phyloP scores from a whole-genome alignment of 208 protist genomes.

The Trypanosoma mega region DNA sequence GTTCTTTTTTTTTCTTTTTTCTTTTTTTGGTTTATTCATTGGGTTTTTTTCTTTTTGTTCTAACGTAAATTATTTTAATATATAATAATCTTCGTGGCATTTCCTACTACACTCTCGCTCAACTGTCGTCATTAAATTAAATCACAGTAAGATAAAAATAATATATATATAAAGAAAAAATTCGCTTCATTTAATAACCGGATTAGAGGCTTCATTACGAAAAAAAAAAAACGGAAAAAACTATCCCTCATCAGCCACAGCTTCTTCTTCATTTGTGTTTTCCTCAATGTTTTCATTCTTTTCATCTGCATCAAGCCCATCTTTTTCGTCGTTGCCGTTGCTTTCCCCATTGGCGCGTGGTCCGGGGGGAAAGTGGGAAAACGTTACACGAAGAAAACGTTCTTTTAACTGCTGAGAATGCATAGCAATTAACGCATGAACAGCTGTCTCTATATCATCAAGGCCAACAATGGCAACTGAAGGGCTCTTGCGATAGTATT shows the following conservation, averaged over 20 bases:
- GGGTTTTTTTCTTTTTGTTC: no score
- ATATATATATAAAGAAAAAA: neutral
- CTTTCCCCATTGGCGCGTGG: conserved; percentile 31
- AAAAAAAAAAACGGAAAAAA: conserved; percentile 14
- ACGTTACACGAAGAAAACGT: conserved; percentile 75
- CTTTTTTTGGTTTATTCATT: no score
- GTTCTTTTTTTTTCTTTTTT: no score
- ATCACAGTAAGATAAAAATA: conserved; percentile 19
- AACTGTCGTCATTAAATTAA: conserved; percentile 1
- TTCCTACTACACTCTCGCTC: neutral
- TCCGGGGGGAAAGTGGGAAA: conserved; percentile 77
- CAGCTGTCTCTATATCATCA: conserved; percentile 51
- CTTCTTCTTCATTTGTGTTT: neutral
- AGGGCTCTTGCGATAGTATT: conserved; percentile 62
- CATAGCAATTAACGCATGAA: conserved; percentile 69
- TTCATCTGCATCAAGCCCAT: conserved; percentile 12
- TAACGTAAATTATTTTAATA: no score
- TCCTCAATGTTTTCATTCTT: neutral
- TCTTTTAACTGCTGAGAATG: conserved; percentile 66
- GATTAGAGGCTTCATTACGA: no score
- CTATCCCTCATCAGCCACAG: neutral
- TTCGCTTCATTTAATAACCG: no score
- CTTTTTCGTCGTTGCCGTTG: conserved; percentile 14
- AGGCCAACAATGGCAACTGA: conserved; percentile 62
- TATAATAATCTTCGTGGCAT: no score